Evolutionary conservation across 2,329 filamentous ascomycete genomes (phyloP), one percentile per base, ranked within the genome.

Genomic region (Lachnellula hyalina): DNA sequence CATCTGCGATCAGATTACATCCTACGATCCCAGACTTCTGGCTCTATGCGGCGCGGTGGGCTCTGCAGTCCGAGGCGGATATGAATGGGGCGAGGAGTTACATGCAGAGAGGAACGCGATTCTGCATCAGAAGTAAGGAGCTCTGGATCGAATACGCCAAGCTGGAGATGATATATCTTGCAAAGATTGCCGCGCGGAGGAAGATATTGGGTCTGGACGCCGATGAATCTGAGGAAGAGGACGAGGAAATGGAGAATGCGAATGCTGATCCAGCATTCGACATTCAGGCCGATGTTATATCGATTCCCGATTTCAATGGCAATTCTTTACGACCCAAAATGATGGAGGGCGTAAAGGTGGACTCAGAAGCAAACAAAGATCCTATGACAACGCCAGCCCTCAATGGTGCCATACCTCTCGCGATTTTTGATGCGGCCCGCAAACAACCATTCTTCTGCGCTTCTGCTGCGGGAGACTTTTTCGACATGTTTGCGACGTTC

Each of bases 71-170:
- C 17, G 83, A 91, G 66, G 90, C 87, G 2, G 93, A 97, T 72
- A 96, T 97, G 83, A 86, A 85, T 23, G 85, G 86, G 45, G 91
- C 93, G 2, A 76, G 94, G 58, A 87, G 84, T 47, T 89, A 94
- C 78, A 80, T 99, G 91, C 82, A 95, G 77, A 80, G 93, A 58
- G 94, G 92, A 0, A 81, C 96, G 67, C 80, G 94, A 42, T 97
- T 99, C 72, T 96, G 92, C 74, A 90, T 86, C 50, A 82, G 77
- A 48, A 86, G 87, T 47, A 83, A 78, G 60, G 76, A 77, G 17
- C 71, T 99, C 50, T 99, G 93, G 91, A 69, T 96, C 35, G 90
- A 96, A 73, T 97, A 96, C 69, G 87, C 89, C 8, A 86, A 89
- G 67, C 80, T 93, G 67, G 94, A 99, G 77, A 90, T 96, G 84